These are phyloP conservation scores for Pythium sp. DNA, from an alignment of 352 stramenopile species.

Conservation along the genomic window DNA sequence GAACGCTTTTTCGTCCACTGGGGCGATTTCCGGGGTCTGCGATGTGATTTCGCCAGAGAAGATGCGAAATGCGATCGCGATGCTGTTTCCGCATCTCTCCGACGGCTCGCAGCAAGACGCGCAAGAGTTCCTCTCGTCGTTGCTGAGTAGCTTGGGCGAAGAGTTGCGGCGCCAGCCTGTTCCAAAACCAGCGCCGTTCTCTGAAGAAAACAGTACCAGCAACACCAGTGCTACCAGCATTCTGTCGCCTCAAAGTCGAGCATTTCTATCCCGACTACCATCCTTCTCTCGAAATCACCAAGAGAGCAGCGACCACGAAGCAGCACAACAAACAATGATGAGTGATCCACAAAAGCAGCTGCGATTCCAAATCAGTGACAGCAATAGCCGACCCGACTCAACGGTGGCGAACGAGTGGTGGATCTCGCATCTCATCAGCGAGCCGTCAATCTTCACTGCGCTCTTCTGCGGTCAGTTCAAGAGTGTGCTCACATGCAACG, in stretches of 20 bases:
- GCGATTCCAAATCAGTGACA: constrained; percentile 73
- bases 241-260: constrained; percentile 31
- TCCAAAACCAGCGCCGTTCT: constrained; percentile 25
- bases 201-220: neutral
- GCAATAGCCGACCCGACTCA: constrained; percentile 90
- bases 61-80: constrained; percentile 75
- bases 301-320: neutral
- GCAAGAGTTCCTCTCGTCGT: constrained; percentile 92
- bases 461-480: constrained; percentile 98
- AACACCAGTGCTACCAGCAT: constrained; percentile 43
- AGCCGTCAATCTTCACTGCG: constrained; percentile 93
- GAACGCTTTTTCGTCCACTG: constrained; percentile 28
- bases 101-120: constrained; percentile 95
- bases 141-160: constrained; percentile 93
- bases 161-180: constrained; percentile 78
- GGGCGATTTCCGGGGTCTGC: constrained; percentile 22
- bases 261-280: constrained; percentile 22
- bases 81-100: constrained; percentile 85
- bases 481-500: constrained; percentile 86
- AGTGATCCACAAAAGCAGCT: neutral
- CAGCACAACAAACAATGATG: neutral
- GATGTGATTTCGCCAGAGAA: constrained; percentile 51
- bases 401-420: constrained; percentile 97
- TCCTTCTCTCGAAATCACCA: constrained; percentile 13
- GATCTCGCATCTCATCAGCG: constrained; percentile 92